Evolutionary conservation across 2,329 filamentous ascomycete genomes (phyloP).

Genomic region (Byssothecium circinans): DNA sequence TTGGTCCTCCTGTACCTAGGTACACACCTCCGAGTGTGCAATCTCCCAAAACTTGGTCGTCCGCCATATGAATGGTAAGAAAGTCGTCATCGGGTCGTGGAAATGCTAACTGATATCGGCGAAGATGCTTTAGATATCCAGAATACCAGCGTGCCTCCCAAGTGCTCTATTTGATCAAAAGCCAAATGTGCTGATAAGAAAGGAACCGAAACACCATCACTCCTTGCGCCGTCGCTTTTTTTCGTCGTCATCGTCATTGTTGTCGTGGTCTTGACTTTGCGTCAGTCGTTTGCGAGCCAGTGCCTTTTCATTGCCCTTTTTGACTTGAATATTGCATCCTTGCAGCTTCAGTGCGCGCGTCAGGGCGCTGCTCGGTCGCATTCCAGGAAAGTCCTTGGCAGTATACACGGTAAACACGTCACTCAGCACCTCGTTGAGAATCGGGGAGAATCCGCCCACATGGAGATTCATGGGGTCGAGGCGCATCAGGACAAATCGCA

Average conservation of each 20-base stretch:
- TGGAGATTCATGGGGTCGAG: slow-evolving; percentile 64
- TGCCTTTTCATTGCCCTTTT: slow-evolving; percentile 76
- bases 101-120: slow-evolving; percentile 37
- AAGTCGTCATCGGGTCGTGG: slow-evolving; percentile 34
- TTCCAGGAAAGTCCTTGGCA: slow-evolving; percentile 83
- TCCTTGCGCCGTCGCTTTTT: slow-evolving; percentile 43
- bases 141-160: slow-evolving; percentile 31
- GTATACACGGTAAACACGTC: slow-evolving; percentile 79
- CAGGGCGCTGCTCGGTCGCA: slow-evolving; percentile 74
- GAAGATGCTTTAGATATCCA: slow-evolving; percentile 38
- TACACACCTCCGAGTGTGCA: slow-evolving; percentile 1
- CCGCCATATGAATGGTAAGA: slow-evolving; percentile 6
- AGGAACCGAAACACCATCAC: slow-evolving; percentile 15
- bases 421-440: slow-evolving; percentile 60
- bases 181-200: neutral
- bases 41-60: neutral
- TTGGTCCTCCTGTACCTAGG: neutral
- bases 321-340: slow-evolving; percentile 81
- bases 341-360: slow-evolving; percentile 76
- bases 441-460: slow-evolving; percentile 54
- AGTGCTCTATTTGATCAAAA: slow-evolving; percentile 14
- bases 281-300: slow-evolving; percentile 45
- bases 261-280: slow-evolving; percentile 46
- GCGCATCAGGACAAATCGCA: slow-evolving; percentile 73
- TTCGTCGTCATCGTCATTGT: slow-evolving; percentile 40